Conservation (phyloP, 2,329 filamentous ascomycete genomes). For the Monosporascus sp. region DNA sequence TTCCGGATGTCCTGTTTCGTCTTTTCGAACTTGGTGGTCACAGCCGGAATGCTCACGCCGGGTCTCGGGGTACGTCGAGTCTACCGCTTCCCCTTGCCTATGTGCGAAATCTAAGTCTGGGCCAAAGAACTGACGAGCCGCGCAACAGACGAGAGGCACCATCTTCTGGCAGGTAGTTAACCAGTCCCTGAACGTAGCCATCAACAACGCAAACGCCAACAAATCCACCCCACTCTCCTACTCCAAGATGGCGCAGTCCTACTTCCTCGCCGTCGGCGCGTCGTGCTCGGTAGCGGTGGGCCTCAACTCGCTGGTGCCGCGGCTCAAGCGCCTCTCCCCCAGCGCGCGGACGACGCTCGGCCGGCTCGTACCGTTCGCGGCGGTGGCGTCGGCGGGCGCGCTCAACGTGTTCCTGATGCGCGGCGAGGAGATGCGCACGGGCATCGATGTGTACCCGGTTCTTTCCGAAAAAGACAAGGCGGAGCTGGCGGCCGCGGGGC, state of each 20-base stretch:
- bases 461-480: slow-evolving; percentile 65
- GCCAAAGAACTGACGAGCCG: neutral
- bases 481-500: slow-evolving; percentile 50
- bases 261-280: slow-evolving; percentile 84
- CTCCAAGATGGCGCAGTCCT: slow-evolving; percentile 79
- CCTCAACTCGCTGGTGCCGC: slow-evolving; percentile 83
- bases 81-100: neutral
- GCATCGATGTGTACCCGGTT: slow-evolving; percentile 88
- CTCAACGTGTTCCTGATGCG: slow-evolving; percentile 98
- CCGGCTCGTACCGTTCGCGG: slow-evolving; percentile 92
- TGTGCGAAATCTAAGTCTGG: too few species aligned
- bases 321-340: slow-evolving; percentile 71
- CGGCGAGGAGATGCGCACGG: slow-evolving; percentile 85
- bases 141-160: slow-evolving; percentile 66
- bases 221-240: slow-evolving; percentile 87
- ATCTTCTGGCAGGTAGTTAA: slow-evolving; percentile 94
- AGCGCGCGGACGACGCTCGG: slow-evolving; percentile 71
- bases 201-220: slow-evolving; percentile 97
- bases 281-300: slow-evolving; percentile 92
- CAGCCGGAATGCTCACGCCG: slow-evolving; percentile 93
- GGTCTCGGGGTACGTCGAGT: slow-evolving; percentile 59
- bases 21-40: slow-evolving; percentile 88
- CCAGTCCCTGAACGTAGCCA: slow-evolving; percentile 95
- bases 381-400: slow-evolving; percentile 84
- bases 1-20: slow-evolving; percentile 98